Base-by-base conservation (phyloP, 805 yeast species). In the Yarrowia sp. region DNA sequence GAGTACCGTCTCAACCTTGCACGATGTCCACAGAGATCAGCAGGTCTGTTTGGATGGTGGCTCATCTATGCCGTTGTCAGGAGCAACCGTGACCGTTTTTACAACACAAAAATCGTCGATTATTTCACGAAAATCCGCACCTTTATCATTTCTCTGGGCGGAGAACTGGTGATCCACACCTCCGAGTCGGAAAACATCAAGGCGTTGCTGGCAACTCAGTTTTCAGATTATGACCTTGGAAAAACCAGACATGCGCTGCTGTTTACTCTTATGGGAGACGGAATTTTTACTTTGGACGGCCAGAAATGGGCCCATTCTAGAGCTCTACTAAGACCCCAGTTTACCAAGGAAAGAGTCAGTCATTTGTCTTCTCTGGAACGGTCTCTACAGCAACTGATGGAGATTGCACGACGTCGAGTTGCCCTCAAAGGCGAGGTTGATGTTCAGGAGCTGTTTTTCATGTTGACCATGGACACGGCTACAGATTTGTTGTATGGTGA, bases 281-380 rank as follows among this genome's bases (percentile, higher is more conserved):
- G 79, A 0, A 76, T 76, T 44, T 76, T 76, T 68, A 76, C 78
- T 2, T 68, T 73, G 30, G 72, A 71, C 43, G 76, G 77, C 16
- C 68, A 67, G 21, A 71, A 70, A 22, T 76, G 79, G 79, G 70
- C 72, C 40, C 78, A 76, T 56, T 73, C 78, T 8, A 67, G 79
- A 12, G 71, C 74, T 3, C 63, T 76, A 68, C 68, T 76, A 28
- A 69, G 78, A 28, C 79, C 79, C 1, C 77, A 75, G 67, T 76
- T 76, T 66, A 41, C 70, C 38, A 67, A 72, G 2, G 73, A 72
- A 35, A 73, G 74, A 67, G 71, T 76, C 24, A 66, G 71, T 16
- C 73, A 71, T 24, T 64, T 75, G 7, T 67, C 65, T 1, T 44
- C 67, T 30, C 54, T 76, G 17, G 67, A 69, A 16, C 41, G 24